Base-by-base conservation (phyloP, 306 rosid genomes). In the Oxytropis ochrocephala region DNA sequence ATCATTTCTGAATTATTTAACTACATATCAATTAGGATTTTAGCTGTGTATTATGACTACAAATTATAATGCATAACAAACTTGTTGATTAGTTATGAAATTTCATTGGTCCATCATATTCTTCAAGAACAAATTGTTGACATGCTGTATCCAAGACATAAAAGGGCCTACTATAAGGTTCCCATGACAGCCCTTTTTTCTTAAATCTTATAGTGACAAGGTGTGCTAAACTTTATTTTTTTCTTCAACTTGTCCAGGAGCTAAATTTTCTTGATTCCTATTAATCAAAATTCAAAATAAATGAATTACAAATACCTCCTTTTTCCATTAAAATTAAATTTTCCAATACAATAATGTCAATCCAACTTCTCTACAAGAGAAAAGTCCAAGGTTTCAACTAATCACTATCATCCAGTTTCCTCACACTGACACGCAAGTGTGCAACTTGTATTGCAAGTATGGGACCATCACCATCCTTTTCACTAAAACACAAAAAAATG, bases 161-260 rank as follows among this genome's bases (percentile, higher is more conserved):
- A 59, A 70, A 78, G 69, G 74, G 75, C 77, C 56, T 57, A 24
- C 62, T 46, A 29, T 13, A 69, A 56, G 33, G 24, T 64, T 77
- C 80, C 64, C 75, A 64, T 64, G 13, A 68, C 52, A 42, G 36
- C n/a, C 49, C 56, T 51, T 43, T 32, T 43, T 32, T 75, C 66
- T 29, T 61, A 8, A 53, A 64, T 47, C 38, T 47, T 21, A 41
- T 11, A 13, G n/a, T 29, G 41, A 11, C 13, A 18, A 36, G 12
- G 35, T 35, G 54, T 38, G 24, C 46, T 49, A 18, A 44, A 63
- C 39, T 27, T 27, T 19, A 21, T 52, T 11, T 53, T 6, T 29
- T 14, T 24, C 27, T 33, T 65, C 18, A 55, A 36, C 18, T 66
- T 56, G 13, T 55, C 46, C 9, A 16, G 21, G 33, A 65, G 11